Evolutionary conservation across 2,329 filamentous ascomycete species (phyloP).

Genomic region (Penicillium sp.): DNA sequence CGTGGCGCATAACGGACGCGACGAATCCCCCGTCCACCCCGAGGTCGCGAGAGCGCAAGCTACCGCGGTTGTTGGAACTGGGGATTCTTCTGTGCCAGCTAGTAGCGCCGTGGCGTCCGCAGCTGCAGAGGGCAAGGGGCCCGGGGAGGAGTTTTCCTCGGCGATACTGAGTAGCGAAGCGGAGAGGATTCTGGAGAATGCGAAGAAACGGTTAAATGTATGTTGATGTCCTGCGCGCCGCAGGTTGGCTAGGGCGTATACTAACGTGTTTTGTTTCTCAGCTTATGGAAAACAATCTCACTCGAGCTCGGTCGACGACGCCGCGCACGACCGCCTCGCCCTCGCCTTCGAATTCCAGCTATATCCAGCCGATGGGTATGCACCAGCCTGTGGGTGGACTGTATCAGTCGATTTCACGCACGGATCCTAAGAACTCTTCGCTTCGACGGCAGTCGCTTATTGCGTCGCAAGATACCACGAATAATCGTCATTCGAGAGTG

Average conservation of each 20-base stretch:
- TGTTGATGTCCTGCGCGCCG: conserved; percentile 34
- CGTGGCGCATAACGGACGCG: conserved; percentile 6
- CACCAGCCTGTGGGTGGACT: conserved; percentile 40
- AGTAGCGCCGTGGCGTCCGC: conserved; percentile 33
- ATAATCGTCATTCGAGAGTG: conserved; percentile 57
- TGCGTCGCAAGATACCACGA: conserved; percentile 34
- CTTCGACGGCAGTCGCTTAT: conserved; percentile 41
- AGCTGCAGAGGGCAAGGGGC: conserved; percentile 37
- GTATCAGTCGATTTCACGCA: conserved; percentile 42
- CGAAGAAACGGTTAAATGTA: conserved; percentile 83
- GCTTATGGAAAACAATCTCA: conserved; percentile 92
- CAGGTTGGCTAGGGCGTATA: neutral
- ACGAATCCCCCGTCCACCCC: conserved; percentile 3
- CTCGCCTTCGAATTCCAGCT: conserved; percentile 22
- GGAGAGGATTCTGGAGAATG: conserved; percentile 87
- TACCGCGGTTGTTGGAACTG: conserved; percentile 1
- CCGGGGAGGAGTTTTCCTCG: conserved; percentile 66
- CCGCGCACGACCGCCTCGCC: conserved; percentile 54
- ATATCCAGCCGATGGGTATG: conserved; percentile 28
- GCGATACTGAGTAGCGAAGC: conserved; percentile 75
- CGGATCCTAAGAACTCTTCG: conserved; percentile 46
- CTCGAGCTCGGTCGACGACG: conserved; percentile 70
- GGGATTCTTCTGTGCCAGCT: conserved; percentile 7
- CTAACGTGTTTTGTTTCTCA: conserved; percentile 38
- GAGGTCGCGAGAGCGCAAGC: conserved; percentile 9